Conservation (phyloP, 148 eudicot species). For the Rhododendron griersonianum region DNA sequence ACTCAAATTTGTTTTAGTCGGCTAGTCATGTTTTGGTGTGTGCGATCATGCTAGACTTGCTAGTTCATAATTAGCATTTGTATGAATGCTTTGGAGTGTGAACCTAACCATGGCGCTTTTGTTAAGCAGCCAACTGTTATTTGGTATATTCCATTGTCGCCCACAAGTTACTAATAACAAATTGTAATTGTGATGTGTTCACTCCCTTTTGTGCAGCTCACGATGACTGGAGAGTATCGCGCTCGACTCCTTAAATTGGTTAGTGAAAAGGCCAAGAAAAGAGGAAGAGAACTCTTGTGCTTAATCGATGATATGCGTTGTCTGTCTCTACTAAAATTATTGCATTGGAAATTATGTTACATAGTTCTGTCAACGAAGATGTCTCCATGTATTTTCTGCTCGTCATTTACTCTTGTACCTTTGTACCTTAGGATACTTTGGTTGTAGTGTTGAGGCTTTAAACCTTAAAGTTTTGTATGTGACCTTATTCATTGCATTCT, state of each 20-base stretch:
- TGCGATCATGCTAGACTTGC: background rate
- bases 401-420: background rate
- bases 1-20: background rate
- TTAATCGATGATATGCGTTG: background rate
- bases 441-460: background rate
- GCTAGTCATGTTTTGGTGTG: background rate
- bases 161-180: background rate
- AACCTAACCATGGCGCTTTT: background rate
- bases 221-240: conserved; percentile 67
- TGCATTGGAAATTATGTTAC: background rate
- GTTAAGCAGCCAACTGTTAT: background rate
- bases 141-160: background rate
- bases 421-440: background rate
- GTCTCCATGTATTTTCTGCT: background rate
- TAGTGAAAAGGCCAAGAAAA: conserved; percentile 23
- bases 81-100: background rate
- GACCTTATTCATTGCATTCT: background rate
- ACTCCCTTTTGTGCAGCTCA: conserved; percentile 51
- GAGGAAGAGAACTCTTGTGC: background rate
- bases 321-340: background rate
- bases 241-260: conserved; percentile 84
- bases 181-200: background rate
- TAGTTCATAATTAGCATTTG: background rate
- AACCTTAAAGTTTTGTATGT: background rate
- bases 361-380: background rate